Conservation (phyloP, 345 rosid genomes). For the Nephelium lappaceum region DNA sequence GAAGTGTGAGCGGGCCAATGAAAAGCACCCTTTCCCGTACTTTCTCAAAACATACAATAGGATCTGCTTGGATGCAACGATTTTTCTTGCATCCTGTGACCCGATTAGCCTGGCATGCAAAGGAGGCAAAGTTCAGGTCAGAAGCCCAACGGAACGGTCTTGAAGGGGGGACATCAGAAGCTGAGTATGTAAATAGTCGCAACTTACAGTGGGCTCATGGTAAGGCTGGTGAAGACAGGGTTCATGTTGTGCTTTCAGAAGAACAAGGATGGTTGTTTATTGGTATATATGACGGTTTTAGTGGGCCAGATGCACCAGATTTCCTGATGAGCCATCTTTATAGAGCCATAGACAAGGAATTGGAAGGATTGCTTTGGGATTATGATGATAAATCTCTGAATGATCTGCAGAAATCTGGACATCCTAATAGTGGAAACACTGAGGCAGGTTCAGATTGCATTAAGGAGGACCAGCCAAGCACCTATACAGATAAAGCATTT, state of each 20-base stretch:
- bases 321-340: slow-evolving; percentile 88
- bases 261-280: slow-evolving; percentile 97
- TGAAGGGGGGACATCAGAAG: slow-evolving; percentile 63
- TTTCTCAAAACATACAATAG: slow-evolving; percentile 73
- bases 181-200: slow-evolving; percentile 52
- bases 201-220: slow-evolving; percentile 99
- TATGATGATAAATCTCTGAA: slow-evolving; percentile 58
- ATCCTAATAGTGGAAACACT: slow-evolving; percentile 22
- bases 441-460: slow-evolving; percentile 29
- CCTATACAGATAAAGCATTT: slow-evolving; percentile 36
- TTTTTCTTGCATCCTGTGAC: slow-evolving; percentile 74
- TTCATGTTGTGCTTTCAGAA: slow-evolving; percentile 96
- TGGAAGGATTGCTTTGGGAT: slow-evolving; percentile 93
- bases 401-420: slow-evolving; percentile 41
- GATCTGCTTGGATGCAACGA: slow-evolving; percentile 78
- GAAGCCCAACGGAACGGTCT: slow-evolving; percentile 59
- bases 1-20: slow-evolving; percentile 95
- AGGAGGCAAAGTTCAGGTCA: slow-evolving; percentile 62
- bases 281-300: slow-evolving; percentile 99
- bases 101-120: slow-evolving; percentile 69
- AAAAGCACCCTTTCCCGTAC: slow-evolving; percentile 73
- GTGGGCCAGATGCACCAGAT: slow-evolving; percentile 99
- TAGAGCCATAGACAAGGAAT: slow-evolving; percentile 81
- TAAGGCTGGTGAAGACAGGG: slow-evolving; percentile 98
- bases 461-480: slow-evolving; percentile 32